These are phyloP conservation scores for Coemansia sp. DNA, from an alignment of 192 early-diverging fungal genomes.

Conservation along the genomic window DNA sequence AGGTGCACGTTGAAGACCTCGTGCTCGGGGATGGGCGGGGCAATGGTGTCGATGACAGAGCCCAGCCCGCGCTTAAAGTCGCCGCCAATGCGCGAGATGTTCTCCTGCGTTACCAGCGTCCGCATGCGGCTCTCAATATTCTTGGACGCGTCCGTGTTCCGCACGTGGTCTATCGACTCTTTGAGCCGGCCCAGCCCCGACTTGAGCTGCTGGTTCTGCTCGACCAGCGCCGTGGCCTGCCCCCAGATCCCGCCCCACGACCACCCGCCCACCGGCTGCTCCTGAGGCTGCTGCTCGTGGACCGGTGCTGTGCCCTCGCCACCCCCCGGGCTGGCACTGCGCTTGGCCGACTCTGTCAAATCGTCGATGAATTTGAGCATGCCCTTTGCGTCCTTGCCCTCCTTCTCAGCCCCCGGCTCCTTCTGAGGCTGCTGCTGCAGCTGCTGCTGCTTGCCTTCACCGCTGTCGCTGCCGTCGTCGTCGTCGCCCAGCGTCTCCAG, in stretches of 20 bases:
- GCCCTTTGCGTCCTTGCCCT: conserved; percentile 23
- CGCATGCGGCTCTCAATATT: conserved; percentile 28
- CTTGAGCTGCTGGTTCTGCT: conserved; percentile 43
- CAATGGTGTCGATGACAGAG: conserved; percentile 48
- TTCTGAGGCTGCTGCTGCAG: too few species aligned
- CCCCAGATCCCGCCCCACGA: conserved; percentile 50
- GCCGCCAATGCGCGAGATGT: conserved; percentile 30
- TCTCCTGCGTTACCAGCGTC: conserved; percentile 36
- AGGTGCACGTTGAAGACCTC: conserved; percentile 41
- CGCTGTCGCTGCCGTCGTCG: conserved; percentile 5
- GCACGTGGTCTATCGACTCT: conserved; percentile 38
- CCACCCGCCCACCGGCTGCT: conserved; percentile 16
- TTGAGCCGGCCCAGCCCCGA: conserved; percentile 37
- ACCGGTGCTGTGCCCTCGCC: background rate
- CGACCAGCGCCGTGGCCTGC: conserved; percentile 36
- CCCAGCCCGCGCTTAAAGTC: conserved; percentile 38
- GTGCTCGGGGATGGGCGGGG: conserved; percentile 47
- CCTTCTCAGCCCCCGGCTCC: conserved; percentile 1
- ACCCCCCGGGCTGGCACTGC: conserved; percentile 9
- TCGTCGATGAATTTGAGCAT: conserved; percentile 47
- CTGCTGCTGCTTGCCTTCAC: background rate
- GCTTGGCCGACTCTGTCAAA: conserved; percentile 47
- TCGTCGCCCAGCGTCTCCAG: conserved; percentile 40
- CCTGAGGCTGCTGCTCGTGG: background rate
- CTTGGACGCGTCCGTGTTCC: conserved; percentile 31